phyloP scores from a whole-genome alignment of 1,139 yeast genomes.

The Zygosaccharomyces sapae region DNA sequence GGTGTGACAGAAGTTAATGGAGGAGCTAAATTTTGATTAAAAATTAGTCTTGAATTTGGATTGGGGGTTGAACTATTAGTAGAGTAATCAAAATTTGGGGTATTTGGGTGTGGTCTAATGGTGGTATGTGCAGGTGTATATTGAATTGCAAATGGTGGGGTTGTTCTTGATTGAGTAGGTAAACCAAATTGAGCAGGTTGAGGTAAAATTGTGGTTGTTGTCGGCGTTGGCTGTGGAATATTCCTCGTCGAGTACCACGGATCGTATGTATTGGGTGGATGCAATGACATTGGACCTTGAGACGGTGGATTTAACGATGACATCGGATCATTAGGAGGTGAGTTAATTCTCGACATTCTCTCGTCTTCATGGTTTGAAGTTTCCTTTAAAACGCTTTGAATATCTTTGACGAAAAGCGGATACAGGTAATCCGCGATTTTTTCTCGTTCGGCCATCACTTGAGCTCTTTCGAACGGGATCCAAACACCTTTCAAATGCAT shows the following conservation, averaged over 20 bases:
- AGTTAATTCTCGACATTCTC: neutral
- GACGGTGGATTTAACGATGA: neutral
- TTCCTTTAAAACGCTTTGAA: slow-evolving; percentile 57
- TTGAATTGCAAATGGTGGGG: neutral
- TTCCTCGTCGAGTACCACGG: neutral
- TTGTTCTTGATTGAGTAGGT: neutral
- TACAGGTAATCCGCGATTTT: slow-evolving; percentile 79
- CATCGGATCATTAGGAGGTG: neutral
- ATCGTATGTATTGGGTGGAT: neutral
- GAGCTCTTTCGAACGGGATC: slow-evolving; percentile 94
- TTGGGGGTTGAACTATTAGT: neutral
- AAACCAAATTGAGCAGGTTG: neutral
- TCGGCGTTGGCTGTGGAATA: neutral
- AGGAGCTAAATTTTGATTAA: neutral
- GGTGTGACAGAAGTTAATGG: neutral
- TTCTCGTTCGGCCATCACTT: slow-evolving; percentile 86
- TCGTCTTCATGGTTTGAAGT: slow-evolving; percentile 3
- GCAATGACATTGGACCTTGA: neutral
- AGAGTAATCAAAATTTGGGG: neutral
- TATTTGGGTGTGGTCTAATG: neutral
- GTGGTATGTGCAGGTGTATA: neutral
- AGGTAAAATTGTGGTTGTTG: neutral
- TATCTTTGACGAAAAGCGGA: slow-evolving; percentile 84
- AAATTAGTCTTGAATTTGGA: neutral
- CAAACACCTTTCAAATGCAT: slow-evolving; percentile 97